Conservation (phyloP, 1,139 yeast species). For the Hyphopichia wangnamkhiaoensis region DNA sequence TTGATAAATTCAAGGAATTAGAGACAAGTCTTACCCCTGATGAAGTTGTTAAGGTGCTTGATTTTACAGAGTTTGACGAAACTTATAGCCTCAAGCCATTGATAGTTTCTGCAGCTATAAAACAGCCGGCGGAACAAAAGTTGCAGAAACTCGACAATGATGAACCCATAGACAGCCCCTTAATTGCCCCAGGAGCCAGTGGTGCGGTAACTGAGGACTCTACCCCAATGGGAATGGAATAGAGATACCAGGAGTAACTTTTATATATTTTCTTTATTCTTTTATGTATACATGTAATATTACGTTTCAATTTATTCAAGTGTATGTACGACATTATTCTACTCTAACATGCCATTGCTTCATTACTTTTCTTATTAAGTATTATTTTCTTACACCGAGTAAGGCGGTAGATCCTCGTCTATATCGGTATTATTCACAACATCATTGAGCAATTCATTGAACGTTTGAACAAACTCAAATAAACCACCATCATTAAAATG, state of each 20-base stretch:
- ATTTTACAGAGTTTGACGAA: conserved; percentile 53
- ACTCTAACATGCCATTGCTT: too few species aligned
- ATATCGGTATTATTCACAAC: conserved; percentile 36
- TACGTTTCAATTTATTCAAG: background rate
- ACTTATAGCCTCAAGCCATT: conserved; percentile 44
- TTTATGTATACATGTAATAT: background rate
- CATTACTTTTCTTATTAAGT: background rate
- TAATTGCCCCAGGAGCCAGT: conserved; percentile 13
- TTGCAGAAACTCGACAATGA: conserved; percentile 23
- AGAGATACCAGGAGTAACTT: background rate
- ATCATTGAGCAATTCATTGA: conserved; percentile 32
- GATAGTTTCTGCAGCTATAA: conserved; percentile 26
- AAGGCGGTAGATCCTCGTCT: conserved; percentile 49
- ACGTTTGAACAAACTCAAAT: conserved; percentile 33
- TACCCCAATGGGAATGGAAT: conserved; percentile 11
- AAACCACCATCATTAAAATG: conserved; percentile 53
- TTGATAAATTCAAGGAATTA: conserved; percentile 32
- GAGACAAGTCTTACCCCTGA: conserved; percentile 20
- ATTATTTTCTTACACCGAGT: conserved; percentile 13
- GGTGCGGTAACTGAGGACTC: conserved; percentile 17
- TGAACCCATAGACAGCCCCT: conserved; percentile 22
- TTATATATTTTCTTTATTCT: background rate
- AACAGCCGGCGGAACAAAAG: conserved; percentile 25
- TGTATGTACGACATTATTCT: background rate
- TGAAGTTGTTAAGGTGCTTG: conserved; percentile 34